Base-by-base conservation (phyloP, 352 stramenopile species). In the Globisporangium cystogenes region DNA sequence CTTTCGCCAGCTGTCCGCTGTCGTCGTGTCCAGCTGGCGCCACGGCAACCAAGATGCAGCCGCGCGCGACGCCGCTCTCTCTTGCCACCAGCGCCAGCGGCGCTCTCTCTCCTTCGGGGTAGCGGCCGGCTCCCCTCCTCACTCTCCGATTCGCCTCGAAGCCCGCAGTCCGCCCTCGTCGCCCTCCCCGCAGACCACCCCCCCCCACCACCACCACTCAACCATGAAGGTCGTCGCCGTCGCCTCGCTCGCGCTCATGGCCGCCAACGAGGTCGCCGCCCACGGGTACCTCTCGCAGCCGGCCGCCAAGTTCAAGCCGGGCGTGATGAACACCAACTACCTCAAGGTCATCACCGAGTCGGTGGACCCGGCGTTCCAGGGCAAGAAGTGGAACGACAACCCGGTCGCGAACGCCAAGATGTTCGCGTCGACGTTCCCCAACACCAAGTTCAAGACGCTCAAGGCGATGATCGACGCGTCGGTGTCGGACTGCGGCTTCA, bases 341-440 rank as follows among this genome's bases (percentile, higher is more conserved):
- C 64, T 62, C 47, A 60, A 53, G 40, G 20, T 31, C 40, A 35
- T 57, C 29, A 24, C 37, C 14, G 49, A 21, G 26, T 36, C n/a
- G 7, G 45, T 48, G 37, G 43, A 50, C 51, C 27, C 20, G 5
- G 53, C 67, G 20, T 87, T 82, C 51, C 50, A 52, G 7, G 74
- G 74, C 20, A 70, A 78, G 53, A 86, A 84, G 64, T 55, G 24
- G n/a, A 70, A 85, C 51, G 70, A 72, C 62, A 74, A 45, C 31
- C 74, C 76, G 2, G 53, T 66, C 15, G 51, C 43, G 11, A 88
- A 88, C 63, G 58, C 57, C 31, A 51, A 46, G 11, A 74, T 42
- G 26, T 87, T 85, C 55, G 75, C 67, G 26, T 53, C 41, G 4
- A 55, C 69, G 10, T 86, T 78, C 43, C 27, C 45, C 16, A 67